Base-by-base conservation (phyloP, 768 basidiomycete species). In the Asterophora lycoperdoides region DNA sequence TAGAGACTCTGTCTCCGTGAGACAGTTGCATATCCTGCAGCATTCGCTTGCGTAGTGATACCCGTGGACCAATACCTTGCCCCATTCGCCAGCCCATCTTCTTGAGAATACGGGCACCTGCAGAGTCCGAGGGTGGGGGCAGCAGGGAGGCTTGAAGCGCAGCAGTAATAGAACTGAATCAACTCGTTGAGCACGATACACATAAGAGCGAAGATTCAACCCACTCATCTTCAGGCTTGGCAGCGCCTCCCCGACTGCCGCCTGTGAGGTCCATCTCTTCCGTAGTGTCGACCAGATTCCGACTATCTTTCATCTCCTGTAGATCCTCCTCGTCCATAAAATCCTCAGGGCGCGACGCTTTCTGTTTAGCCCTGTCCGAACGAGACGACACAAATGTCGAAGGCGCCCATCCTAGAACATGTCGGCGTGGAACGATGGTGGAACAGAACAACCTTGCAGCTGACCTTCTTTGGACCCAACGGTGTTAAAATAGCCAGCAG, bases 311-410 rank as follows among this genome's bases (percentile, higher is more conserved):
- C 51, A 88, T 65, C 53, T 91, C 91, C 38, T 88, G 83, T 13
- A 97, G 71, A 64, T 98, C 96, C 68, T 99, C 96, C 36, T 97
- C 96, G 68, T 99, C 96, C 96, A 99, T 98, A 63, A 91, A 98
- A 63, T 96, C 93, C 66, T 95, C 91, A 0, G 92, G 86, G 28
- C 77, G 76, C n/a, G 75, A 68, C 2, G 67, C 68, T 57, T 79
- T 75, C 56, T 78, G 66, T 63, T 84, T 85, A 39, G 80, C 80
- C 41, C 93, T 80, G 37, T 89, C 86, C 23, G 63, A 67, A 28
- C 93, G 79, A 6, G 94, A 96, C 0, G 95, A 97, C 11, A 89
- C 83, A 66, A 98, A 99, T 2, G 90, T 89, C 29, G 87, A 79
- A 0, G 96, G 96, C 7, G 91, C 66, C 93, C 94, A 99, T 83